phyloP scores from a whole-genome alignment of 495 filamentous ascomycete species.

The Neohortaea acidophila region DNA sequence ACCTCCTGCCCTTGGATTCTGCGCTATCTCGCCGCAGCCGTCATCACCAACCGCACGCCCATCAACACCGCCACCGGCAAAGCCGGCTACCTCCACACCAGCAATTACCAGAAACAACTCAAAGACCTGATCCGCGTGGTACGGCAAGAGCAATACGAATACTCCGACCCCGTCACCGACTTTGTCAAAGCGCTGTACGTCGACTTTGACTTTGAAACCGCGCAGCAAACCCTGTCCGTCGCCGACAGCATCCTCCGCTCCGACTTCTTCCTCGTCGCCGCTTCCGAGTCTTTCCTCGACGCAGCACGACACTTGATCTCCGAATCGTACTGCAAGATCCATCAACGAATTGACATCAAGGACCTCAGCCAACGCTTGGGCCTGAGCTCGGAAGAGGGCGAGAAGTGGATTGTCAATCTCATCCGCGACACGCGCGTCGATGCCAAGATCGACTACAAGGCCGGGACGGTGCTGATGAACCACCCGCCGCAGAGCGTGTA shows the following conservation, averaged over 20 bases:
- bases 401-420: constrained; percentile 99
- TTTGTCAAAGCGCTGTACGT: constrained; percentile 93
- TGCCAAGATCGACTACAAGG: constrained; percentile 97
- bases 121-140: constrained; percentile 93
- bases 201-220: constrained; percentile 98
- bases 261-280: constrained; percentile 86
- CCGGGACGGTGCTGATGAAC: constrained; percentile 98
- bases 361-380: constrained; percentile 83
- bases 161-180: constrained; percentile 85
- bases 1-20: constrained; percentile 94
- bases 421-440: constrained; percentile 95
- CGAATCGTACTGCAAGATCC: constrained; percentile 98
- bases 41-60: constrained; percentile 85
- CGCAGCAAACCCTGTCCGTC: constrained; percentile 76
- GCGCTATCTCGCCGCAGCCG: constrained; percentile 83
- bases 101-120: constrained; percentile 88
- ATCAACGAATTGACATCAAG: constrained; percentile 93
- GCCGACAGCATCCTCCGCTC: constrained; percentile 82
- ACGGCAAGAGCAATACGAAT: constrained; percentile 93
- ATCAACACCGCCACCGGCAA: constrained; percentile 43
- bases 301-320: constrained; percentile 90
- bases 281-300: constrained; percentile 83
- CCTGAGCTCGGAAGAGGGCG: constrained; percentile 79
- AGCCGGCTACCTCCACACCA: constrained; percentile 27
- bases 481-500: constrained; percentile 95